Percentiles rank a stretch among this genome's conserved stretches.
Evolutionary conservation across 225 moss, liverwort and hornwort species (phyloP).

Genomic region (Pleurozium schreberi): DNA sequence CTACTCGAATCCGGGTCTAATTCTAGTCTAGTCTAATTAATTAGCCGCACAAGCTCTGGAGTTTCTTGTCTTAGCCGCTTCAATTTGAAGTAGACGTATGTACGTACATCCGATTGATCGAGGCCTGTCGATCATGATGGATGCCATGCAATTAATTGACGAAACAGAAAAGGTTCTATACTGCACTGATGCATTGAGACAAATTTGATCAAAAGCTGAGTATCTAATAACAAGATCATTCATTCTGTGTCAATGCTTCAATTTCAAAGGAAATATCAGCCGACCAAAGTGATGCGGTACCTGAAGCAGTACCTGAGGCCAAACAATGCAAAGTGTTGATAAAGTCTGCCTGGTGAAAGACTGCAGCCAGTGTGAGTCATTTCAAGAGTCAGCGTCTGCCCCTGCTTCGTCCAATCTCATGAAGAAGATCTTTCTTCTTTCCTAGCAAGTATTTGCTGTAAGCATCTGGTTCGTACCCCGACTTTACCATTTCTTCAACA

Average conservation of each 20-base stretch:
- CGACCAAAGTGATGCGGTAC: background rate
- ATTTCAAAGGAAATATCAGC: background rate
- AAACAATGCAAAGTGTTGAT: background rate
- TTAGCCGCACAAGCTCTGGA: background rate
- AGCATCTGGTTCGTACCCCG: slow-evolving; percentile 60
- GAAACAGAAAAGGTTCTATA: background rate
- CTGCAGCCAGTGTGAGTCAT: background rate
- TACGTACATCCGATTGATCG: background rate
- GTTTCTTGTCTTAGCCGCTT: background rate
- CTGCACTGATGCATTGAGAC: background rate
- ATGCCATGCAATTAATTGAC: background rate
- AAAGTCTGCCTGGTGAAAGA: background rate
- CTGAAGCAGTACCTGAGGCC: slow-evolving; percentile 42
- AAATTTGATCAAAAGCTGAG: background rate
- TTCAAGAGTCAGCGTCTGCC: background rate
- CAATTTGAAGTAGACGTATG: background rate
- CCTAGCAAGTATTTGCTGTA: slow-evolving; percentile 46
- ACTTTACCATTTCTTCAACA: slow-evolving; percentile 61
- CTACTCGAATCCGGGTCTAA: background rate
- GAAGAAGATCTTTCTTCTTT: slow-evolving; percentile 11
- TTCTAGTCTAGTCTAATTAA: background rate
- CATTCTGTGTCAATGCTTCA: background rate
- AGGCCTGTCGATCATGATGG: background rate
- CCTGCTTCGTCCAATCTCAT: background rate
- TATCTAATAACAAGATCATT: background rate